Evolutionary conservation across 1,284 basidiomycete species (phyloP).

Genomic region (Filobasidium uniguttulatum): DNA sequence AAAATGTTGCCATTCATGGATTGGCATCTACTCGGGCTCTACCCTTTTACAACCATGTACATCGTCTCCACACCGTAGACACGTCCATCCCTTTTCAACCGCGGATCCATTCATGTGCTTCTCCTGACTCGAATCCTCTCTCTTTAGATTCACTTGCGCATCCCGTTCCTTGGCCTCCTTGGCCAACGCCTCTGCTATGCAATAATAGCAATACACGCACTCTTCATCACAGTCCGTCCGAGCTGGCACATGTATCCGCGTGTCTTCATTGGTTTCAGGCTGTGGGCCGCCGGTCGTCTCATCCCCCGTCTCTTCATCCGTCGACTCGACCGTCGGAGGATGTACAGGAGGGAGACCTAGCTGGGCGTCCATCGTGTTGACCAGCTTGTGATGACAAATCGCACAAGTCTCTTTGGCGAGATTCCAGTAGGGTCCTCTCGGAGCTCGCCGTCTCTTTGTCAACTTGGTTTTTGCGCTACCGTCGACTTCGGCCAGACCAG

Average conservation of each 20-base stretch:
- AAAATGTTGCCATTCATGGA: too few species aligned
- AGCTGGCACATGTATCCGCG: constrained; percentile 30
- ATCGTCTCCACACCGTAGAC: constrained; percentile 52
- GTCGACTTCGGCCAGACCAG: constrained; percentile 17
- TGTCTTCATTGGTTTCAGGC: constrained; percentile 21
- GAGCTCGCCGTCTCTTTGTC: constrained; percentile 5
- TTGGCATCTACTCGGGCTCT: not conserved
- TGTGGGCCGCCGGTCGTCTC: constrained; percentile 3
- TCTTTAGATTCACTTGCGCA: constrained; percentile 4
- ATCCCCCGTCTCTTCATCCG: constrained; percentile 9
- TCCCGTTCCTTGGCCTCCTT: constrained; percentile 16
- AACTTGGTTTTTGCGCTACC: constrained; percentile 5
- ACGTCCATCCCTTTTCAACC: constrained; percentile 54
- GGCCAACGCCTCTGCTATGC: constrained; percentile 49
- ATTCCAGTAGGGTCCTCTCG: constrained; percentile 26
- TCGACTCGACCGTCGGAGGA: constrained; percentile 6
- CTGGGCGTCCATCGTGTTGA: constrained; percentile 18
- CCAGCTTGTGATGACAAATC: constrained; percentile 34
- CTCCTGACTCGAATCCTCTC: constrained; percentile 5
- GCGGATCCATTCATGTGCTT: constrained; percentile 13
- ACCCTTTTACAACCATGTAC: constrained; percentile 15
- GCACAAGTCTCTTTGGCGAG: constrained; percentile 35
- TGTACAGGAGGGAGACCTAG: constrained; percentile 21
- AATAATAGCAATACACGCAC: constrained; percentile 77
- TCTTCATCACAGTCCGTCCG: constrained; percentile 42